phyloP scores from a whole-genome alignment of 2,329 filamentous ascomycete genomes.

The Rutstroemia sp. region DNA sequence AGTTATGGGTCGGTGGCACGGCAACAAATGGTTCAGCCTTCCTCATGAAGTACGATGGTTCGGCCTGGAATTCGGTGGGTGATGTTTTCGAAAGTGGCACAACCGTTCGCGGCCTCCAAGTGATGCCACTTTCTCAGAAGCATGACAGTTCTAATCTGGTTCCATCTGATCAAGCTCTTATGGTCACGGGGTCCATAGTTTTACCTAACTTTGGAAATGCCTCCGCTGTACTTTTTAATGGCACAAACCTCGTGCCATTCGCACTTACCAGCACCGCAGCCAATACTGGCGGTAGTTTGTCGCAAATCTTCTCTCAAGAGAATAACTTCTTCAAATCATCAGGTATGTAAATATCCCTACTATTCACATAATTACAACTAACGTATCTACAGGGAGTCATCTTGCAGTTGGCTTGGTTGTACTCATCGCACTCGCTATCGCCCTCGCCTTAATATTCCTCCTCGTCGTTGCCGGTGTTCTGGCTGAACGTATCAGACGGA shows the following conservation, averaged over 20 bases:
- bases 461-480: constrained; percentile 69
- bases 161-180: constrained; percentile 59
- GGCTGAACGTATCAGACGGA: constrained; percentile 68
- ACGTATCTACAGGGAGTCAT: constrained; percentile 38
- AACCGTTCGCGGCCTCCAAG: constrained; percentile 69
- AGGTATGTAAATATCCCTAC: constrained; percentile 40
- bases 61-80: constrained; percentile 59
- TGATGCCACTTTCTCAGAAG: constrained; percentile 62
- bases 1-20: constrained; percentile 78
- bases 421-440: constrained; percentile 71
- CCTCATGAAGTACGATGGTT: constrained; percentile 75
- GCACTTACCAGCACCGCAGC: constrained; percentile 64
- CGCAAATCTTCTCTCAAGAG: constrained; percentile 76
- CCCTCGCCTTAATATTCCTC: constrained; percentile 69
- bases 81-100: constrained; percentile 58
- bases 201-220: constrained; percentile 71
- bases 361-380: constrained; percentile 16
- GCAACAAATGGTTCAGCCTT: constrained; percentile 62
- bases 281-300: constrained; percentile 64
- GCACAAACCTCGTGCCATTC: constrained; percentile 70
- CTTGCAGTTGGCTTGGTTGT: constrained; percentile 72
- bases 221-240: constrained; percentile 84
- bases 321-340: constrained; percentile 63
- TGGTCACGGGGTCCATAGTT: constrained; percentile 78
- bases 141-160: constrained; percentile 62